Evolutionary conservation across 805 yeast genomes (phyloP).

Genomic region (Wickerhamiella qilinensis): DNA sequence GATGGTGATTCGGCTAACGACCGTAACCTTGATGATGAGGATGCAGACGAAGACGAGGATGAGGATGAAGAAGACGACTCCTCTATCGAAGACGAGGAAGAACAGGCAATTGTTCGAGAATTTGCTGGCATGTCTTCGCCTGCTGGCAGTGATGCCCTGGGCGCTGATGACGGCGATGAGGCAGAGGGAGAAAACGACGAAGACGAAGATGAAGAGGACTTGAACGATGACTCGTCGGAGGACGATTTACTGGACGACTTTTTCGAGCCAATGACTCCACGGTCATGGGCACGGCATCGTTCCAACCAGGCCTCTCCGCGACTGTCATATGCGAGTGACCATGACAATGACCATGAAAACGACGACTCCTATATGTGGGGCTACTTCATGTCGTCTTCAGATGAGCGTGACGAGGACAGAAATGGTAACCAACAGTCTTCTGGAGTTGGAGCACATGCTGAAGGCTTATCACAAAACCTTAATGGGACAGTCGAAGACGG

Average conservation of each 20-base stretch:
- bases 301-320: neutral
- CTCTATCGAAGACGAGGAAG: slow-evolving; percentile 25
- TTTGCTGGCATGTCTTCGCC: slow-evolving; percentile 1
- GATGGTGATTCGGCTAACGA: slow-evolving; percentile 7
- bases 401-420: slow-evolving; percentile 17
- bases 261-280: slow-evolving; percentile 6
- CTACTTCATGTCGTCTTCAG: slow-evolving; percentile 42
- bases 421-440: too few species aligned
- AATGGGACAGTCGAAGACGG: too few species aligned
- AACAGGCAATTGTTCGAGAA: slow-evolving; percentile 23
- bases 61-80: slow-evolving; percentile 24
- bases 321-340: slow-evolving; percentile 3
- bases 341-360: slow-evolving; percentile 34
- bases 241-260: slow-evolving; percentile 15
- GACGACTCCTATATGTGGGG: slow-evolving; percentile 64
- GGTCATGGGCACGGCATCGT: slow-evolving; percentile 2
- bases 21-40: slow-evolving; percentile 31
- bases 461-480: too few species aligned
- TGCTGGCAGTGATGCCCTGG: slow-evolving; percentile 8
- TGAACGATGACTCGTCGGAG: slow-evolving; percentile 11
- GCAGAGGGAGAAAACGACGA: slow-evolving; percentile 17
- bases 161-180: slow-evolving; percentile 16
- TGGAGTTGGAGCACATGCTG: too few species aligned
- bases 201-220: slow-evolving; percentile 14
- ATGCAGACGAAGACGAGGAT: slow-evolving; percentile 27